Evolutionary conservation across 2,329 filamentous ascomycete species (phyloP), one percentile per base, ranked within the genome.

Genomic region (Plectosphaerella plurivora): DNA sequence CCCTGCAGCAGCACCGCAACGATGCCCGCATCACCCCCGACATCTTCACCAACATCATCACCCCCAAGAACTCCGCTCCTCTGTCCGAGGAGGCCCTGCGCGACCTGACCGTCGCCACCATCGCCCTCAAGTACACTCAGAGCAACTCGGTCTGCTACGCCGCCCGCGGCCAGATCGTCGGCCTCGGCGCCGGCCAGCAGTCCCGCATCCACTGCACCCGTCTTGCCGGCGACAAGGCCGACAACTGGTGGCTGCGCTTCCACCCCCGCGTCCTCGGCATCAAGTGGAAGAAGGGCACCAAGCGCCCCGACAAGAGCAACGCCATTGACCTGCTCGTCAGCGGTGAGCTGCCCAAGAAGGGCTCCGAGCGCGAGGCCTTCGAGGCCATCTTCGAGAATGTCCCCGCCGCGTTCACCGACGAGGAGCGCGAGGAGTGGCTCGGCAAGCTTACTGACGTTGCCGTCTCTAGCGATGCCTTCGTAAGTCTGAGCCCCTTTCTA

Each of bases 161-260:
- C 51, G 79, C 91, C 58, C 92, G 96, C 64, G 94, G 94, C 47
- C 94, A 97, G 73, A 82, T 97, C 63, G 82, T 99, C 62, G 94
- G 94, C 59, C 85, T 99, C 52, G 94, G 94, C 59, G 94, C 94
- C 51, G 94, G 94, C 55, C 94, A 99, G 73, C 94, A 99, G 76
- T 96, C 90, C 56, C 88, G 94, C 61, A 99, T 99, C 63, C 94
- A 99, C 81, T 99, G 94, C 83, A 99, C 94, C 42, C 88, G 94
- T 60, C 84, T 99, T 49, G 94, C 94, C 11, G 94, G 94, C 55
- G 93, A 97, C 78, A 99, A 99, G 81, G 91, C 92, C 47, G 94
- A 99, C 73, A 97, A 96, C 80, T 97, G 93, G 93, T 99, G 93
- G 94, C 88, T 99, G 80, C 89, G 94, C 65, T 97, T 97, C 84